Evolutionary conservation across 2,329 filamentous ascomycete species (phyloP).

Genomic region (Fusarium fracticaudum): DNA sequence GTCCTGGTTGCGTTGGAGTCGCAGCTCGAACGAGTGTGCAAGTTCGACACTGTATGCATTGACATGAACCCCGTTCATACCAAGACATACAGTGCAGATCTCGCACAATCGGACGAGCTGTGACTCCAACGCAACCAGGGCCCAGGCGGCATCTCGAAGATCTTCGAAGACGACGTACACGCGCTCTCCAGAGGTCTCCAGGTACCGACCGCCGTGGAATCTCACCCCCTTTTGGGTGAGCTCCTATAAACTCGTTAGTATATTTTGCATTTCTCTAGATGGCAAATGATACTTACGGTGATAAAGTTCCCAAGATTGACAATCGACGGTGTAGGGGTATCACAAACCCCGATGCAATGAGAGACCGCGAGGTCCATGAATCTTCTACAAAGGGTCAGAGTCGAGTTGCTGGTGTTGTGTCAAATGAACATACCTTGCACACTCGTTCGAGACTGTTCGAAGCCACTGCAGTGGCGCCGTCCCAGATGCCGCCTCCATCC

Average conservation of each 20-base stretch:
- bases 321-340: conserved; percentile 43
- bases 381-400: background rate
- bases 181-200: conserved; percentile 51
- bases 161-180: conserved; percentile 68
- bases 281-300: conserved; percentile 49
- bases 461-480: too few species aligned
- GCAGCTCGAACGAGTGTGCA: conserved; percentile 7
- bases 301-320: conserved; percentile 57
- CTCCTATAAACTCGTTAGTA: conserved; percentile 48
- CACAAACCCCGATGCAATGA: conserved; percentile 55
- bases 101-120: background rate
- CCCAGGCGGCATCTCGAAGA: conserved; percentile 65
- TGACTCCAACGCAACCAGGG: background rate
- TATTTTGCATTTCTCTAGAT: background rate
- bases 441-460: background rate
- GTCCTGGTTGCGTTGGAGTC: background rate
- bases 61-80: conserved; percentile 20
- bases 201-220: conserved; percentile 51
- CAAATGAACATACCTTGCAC: background rate
- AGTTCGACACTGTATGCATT: background rate
- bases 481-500: too few species aligned
- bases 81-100: background rate
- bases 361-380: conserved; percentile 46
- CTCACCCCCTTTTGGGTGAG: conserved; percentile 47
- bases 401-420: background rate